phyloP scores from a whole-genome alignment of 768 basidiomycete species.

The Termitomyces sp. region DNA sequence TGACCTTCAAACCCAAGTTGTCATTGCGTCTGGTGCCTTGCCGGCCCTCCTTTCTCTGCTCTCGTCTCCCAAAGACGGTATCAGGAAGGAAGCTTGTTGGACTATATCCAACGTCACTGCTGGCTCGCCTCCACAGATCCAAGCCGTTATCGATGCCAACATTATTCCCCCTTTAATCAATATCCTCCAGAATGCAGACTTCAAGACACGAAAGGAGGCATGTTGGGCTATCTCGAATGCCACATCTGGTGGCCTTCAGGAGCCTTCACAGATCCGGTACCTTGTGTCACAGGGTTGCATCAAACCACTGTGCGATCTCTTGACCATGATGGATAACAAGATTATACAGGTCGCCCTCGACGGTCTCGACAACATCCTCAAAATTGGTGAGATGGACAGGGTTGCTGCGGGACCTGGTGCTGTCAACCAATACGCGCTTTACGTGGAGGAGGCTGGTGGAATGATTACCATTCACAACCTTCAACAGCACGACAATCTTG shows the following conservation, averaged over 20 bases:
- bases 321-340: conserved; percentile 99
- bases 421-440: conserved; percentile 89
- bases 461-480: conserved; percentile 99
- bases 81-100: conserved; percentile 99
- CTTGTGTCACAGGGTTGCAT: conserved; percentile 97
- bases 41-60: conserved; percentile 90
- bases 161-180: conserved; percentile 98
- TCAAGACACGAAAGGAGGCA: conserved; percentile 99
- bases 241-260: conserved; percentile 94
- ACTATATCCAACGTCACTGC: conserved; percentile 99
- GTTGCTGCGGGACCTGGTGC: conserved; percentile 73
- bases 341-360: conserved; percentile 98
- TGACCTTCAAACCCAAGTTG: conserved; percentile 98
- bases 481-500: conserved; percentile 98
- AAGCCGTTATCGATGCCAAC: conserved; percentile 95
- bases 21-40: conserved; percentile 96
- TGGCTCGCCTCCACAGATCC: conserved; percentile 94
- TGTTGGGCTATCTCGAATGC: conserved; percentile 99
- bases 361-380: conserved; percentile 96
- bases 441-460: conserved; percentile 96
- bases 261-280: conserved; percentile 96
- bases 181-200: conserved; percentile 95
- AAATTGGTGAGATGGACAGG: conserved; percentile 96
- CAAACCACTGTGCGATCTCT: conserved; percentile 94
- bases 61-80: conserved; percentile 96